Conservation (phyloP, 75 land plant genomes). For the Isoetes taiwanensis region DNA sequence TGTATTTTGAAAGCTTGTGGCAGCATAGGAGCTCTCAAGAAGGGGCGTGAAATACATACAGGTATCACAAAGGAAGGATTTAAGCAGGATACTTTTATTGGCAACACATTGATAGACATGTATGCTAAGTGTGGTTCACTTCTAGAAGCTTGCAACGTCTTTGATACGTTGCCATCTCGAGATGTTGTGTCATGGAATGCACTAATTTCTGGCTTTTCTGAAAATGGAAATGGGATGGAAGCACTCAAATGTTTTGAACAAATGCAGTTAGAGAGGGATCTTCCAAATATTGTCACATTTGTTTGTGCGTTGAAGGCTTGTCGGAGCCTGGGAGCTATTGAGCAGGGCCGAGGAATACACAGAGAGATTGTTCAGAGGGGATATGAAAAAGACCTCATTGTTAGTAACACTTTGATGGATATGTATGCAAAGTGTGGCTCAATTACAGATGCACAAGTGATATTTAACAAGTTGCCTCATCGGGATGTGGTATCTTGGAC, state of each 20-base stretch:
- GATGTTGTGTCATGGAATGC: too few species aligned
- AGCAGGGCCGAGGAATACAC: slow-evolving; percentile 37
- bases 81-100: slow-evolving; percentile 8
- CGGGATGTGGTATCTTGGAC: slow-evolving; percentile 52
- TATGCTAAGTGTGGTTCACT: slow-evolving; percentile 16
- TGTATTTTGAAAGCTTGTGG: slow-evolving; percentile 11
- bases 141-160: slow-evolving; percentile 2
- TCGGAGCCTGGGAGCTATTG: slow-evolving; percentile 2
- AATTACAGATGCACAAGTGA: slow-evolving; percentile 9
- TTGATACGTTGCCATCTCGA: too few species aligned
- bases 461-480: slow-evolving; percentile 21
- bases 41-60: not conserved
- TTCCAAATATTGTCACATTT: slow-evolving; percentile 36
- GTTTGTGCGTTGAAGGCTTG: slow-evolving; percentile 33
- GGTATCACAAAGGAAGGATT: slow-evolving; percentile 1
- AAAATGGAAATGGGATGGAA: not conserved
- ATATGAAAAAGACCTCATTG: slow-evolving; percentile 19
- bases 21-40: slow-evolving; percentile 4
- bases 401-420: slow-evolving; percentile 40
- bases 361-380: slow-evolving; percentile 28
- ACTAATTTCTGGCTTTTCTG: too few species aligned
- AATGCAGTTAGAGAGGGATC: slow-evolving; percentile 23
- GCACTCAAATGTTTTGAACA: not conserved
- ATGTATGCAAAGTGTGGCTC: slow-evolving; percentile 42
- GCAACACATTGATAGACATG: slow-evolving; percentile 7